Evolutionary conservation across 768 basidiomycete species (phyloP).

Genomic region (Pleurotus giganteus): DNA sequence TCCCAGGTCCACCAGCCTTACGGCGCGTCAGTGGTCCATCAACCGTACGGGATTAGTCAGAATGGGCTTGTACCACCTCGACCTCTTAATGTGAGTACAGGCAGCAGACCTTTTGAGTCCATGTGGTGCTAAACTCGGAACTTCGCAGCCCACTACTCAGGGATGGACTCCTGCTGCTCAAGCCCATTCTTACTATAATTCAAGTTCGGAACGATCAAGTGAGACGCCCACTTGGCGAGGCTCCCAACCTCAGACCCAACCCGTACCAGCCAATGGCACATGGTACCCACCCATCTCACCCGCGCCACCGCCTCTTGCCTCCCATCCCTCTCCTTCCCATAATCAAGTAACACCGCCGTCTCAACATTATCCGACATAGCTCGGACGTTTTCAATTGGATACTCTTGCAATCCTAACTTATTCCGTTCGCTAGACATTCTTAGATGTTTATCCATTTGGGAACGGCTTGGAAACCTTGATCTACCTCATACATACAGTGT

Average conservation of each 20-base stretch:
- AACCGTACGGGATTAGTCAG: conserved; percentile 12
- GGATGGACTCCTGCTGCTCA: conserved; percentile 23
- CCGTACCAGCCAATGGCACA: conserved; percentile 3
- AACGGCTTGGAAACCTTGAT: background rate
- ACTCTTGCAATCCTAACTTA: conserved; percentile 5
- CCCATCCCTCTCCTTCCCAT: conserved; percentile 15
- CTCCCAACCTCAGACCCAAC: background rate
- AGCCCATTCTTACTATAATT: conserved; percentile 17
- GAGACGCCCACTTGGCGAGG: background rate
- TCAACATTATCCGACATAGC: conserved; percentile 28
- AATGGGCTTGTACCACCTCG: conserved; percentile 6
- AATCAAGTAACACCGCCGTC: conserved; percentile 23
- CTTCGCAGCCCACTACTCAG: conserved; percentile 2
- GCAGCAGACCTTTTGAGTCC: conserved; percentile 3
- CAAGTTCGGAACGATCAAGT: conserved; percentile 5
- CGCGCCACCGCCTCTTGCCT: background rate
- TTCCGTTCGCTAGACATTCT: conserved; percentile 5
- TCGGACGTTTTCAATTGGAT: background rate
- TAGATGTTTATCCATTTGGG: background rate
- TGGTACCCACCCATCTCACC: conserved; percentile 4
- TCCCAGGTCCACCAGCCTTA: conserved; percentile 15
- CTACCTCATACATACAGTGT: background rate
- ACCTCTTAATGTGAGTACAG: conserved; percentile 13
- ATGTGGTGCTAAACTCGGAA: background rate
- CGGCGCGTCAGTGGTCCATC: background rate